These are phyloP conservation scores for Penicillium alfredii DNA, from an alignment of 495 filamentous ascomycete genomes.

Conservation along the genomic window DNA sequence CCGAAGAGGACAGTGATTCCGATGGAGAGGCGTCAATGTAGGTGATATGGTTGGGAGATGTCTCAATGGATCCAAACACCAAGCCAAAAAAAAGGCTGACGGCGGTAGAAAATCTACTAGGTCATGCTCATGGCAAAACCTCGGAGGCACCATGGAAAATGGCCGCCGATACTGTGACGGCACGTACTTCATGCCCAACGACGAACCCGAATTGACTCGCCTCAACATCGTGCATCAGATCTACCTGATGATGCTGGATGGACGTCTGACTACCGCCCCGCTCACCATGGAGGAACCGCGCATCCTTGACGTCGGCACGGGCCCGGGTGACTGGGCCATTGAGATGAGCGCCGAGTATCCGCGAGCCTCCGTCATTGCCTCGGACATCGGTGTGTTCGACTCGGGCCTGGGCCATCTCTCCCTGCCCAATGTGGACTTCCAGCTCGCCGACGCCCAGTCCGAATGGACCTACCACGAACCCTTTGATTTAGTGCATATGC, in stretches of 20 bases:
- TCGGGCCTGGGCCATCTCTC: constrained; percentile 40
- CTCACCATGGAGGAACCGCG: constrained; percentile 45
- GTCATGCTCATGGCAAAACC: constrained; percentile 51
- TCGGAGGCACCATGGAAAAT: constrained; percentile 56
- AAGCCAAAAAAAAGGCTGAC: not conserved
- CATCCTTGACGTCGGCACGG: constrained; percentile 66
- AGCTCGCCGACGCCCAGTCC: constrained; percentile 60
- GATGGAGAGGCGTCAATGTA: constrained; percentile 27
- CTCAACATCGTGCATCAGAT: constrained; percentile 62
- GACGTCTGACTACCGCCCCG: constrained; percentile 53
- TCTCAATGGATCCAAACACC: too few relatives aligned
- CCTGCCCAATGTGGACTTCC: constrained; percentile 63
- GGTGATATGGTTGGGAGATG: too few relatives aligned
- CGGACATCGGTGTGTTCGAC: constrained; percentile 53
- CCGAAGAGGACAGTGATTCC: constrained; percentile 17
- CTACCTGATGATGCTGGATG: constrained; percentile 54
- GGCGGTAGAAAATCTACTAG: constrained; percentile 47
- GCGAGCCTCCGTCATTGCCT: constrained; percentile 58
- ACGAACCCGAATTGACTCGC: constrained; percentile 66
- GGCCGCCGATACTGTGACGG: constrained; percentile 61
- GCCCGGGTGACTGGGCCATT: constrained; percentile 69
- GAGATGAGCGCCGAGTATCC: constrained; percentile 61
- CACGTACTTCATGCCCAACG: constrained; percentile 70
- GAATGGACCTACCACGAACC: constrained; percentile 51
- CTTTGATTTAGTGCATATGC: constrained; percentile 63